Percentiles rank a stretch among this genome's conserved stretches.
phyloP scores from a whole-genome alignment of 2,329 filamentous ascomycete genomes.

The Celoporthe dispersa region DNA sequence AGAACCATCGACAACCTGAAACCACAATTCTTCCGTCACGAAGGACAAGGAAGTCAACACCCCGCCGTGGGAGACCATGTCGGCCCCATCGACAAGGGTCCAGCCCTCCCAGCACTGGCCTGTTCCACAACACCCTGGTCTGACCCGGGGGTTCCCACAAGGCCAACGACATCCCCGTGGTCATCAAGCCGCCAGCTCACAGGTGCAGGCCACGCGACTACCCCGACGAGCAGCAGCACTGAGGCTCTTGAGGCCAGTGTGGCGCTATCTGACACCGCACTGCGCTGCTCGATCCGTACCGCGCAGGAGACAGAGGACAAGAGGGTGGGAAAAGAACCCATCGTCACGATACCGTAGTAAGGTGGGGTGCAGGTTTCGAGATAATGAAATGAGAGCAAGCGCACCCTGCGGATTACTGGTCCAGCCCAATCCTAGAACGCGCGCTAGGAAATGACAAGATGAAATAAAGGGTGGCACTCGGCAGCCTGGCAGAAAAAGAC shows the following conservation, averaged over 20 bases:
- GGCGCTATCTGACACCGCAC: too few relatives aligned
- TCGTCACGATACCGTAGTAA: neutral
- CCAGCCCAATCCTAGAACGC: conserved; percentile 6
- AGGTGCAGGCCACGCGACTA: neutral
- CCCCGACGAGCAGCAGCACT: neutral
- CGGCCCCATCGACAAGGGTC: neutral
- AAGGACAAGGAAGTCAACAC: neutral
- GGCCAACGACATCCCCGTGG: conserved; percentile 2
- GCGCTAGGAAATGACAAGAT: conserved; percentile 16
- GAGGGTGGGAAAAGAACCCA: neutral
- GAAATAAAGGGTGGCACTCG: conserved; percentile 5
- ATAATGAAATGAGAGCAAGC: conserved; percentile 22
- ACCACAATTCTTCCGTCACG: conserved; percentile 22
- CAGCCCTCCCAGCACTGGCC: conserved; percentile 13
- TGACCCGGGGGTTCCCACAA: conserved; percentile 16
- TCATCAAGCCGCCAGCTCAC: neutral
- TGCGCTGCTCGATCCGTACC: too few relatives aligned
- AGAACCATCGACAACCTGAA: conserved; percentile 20
- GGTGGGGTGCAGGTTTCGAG: conserved; percentile 21
- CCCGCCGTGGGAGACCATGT: neutral
- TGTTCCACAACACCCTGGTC: conserved; percentile 24
- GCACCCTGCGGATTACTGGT: conserved; percentile 17
- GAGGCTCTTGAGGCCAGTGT: too few relatives aligned
- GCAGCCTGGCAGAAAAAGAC: neutral
- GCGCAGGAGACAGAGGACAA: too few relatives aligned